Conservation (phyloP, 139 green algal species). For the Nannochloris sp. region DNA sequence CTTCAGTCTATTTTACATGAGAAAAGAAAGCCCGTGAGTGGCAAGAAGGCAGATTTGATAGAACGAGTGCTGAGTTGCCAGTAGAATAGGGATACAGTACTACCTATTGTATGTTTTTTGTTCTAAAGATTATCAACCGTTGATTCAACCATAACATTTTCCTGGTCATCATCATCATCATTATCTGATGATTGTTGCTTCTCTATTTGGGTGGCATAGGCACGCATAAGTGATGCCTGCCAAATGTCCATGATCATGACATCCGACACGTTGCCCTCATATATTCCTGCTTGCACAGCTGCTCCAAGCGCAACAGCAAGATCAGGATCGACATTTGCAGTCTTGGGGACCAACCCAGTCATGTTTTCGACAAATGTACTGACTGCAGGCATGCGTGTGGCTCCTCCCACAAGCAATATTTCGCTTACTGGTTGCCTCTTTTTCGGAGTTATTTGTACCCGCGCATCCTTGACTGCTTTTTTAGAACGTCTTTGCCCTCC, state of each 20-base stretch:
- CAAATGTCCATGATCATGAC: slow-evolving; percentile 71
- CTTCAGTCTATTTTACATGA: slow-evolving; percentile 34
- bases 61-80: slow-evolving; percentile 28
- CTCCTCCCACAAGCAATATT: slow-evolving; percentile 79
- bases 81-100: neutral
- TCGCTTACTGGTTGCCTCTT: slow-evolving; percentile 45
- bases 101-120: neutral
- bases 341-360: slow-evolving; percentile 56
- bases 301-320: slow-evolving; percentile 76
- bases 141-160: neutral
- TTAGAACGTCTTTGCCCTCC: neutral
- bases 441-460: slow-evolving; percentile 49
- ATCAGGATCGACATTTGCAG: slow-evolving; percentile 61
- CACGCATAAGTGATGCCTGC: slow-evolving; percentile 73
- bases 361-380: slow-evolving; percentile 72
- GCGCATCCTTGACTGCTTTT: slow-evolving; percentile 8
- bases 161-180: neutral
- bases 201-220: slow-evolving; percentile 42
- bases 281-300: slow-evolving; percentile 73
- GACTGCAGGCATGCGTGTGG: slow-evolving; percentile 75
- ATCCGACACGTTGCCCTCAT: slow-evolving; percentile 61
- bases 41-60: slow-evolving; percentile 42
- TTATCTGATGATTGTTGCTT: neutral
- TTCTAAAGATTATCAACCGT: neutral
- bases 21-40: slow-evolving; percentile 19